Conservation (phyloP, 495 filamentous ascomycete species). For the Copromyces sp. region DNA sequence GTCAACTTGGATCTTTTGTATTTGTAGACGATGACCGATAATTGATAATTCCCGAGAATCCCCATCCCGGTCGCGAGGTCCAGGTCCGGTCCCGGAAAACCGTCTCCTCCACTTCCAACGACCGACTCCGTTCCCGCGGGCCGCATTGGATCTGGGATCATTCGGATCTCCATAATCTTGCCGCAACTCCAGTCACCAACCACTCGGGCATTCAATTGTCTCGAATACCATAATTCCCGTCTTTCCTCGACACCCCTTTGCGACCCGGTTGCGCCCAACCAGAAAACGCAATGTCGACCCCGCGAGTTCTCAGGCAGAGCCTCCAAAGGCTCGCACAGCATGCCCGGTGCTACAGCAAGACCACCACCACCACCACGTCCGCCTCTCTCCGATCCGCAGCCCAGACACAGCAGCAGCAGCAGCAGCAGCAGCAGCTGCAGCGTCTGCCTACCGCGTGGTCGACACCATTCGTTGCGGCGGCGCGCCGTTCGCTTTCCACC, state of each 20-base stretch:
- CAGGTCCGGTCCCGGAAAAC: not conserved
- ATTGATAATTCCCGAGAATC: not conserved
- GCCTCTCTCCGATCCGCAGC: not conserved
- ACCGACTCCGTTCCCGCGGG: not conserved
- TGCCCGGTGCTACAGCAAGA: slow-evolving; percentile 13
- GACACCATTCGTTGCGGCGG: not conserved
- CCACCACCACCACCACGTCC: slow-evolving; percentile 3
- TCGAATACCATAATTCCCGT: no score
- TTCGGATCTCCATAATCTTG: not conserved
- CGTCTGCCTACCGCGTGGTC: not conserved
- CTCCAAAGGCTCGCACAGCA: slow-evolving; percentile 16
- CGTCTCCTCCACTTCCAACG: not conserved
- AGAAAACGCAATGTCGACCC: slow-evolving; percentile 14
- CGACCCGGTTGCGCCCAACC: not conserved
- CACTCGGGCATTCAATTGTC: no score
- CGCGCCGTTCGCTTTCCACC: slow-evolving; percentile 47
- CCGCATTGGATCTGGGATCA: not conserved
- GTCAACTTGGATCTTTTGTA: not conserved
- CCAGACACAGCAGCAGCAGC: not conserved
- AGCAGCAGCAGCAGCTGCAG: not conserved
- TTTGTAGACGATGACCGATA: not conserved
- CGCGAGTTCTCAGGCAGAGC: slow-evolving; percentile 10
- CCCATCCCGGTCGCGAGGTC: not conserved
- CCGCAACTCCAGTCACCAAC: not conserved
- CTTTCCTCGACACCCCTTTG: not conserved